Percentiles rank a stretch among this genome's conserved stretches.
These are phyloP conservation scores for Wallacemonas sp. DNA, from an alignment of 208 protist species.

Conservation along the genomic window DNA sequence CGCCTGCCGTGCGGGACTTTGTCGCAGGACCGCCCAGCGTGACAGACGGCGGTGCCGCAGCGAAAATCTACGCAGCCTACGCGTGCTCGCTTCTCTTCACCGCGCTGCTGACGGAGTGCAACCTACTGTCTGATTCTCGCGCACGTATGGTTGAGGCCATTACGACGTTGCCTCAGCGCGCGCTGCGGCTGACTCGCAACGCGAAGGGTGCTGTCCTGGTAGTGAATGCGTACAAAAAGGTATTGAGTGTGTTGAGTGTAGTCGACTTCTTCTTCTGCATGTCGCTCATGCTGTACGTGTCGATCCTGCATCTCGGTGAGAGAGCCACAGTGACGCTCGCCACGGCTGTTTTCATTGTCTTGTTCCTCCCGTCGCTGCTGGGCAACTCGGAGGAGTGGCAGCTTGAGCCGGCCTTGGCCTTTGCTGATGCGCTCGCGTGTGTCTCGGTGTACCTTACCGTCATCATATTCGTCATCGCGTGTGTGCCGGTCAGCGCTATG, in stretches of 20 bases:
- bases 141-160: slow-evolving; percentile 20
- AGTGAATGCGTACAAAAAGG: not conserved
- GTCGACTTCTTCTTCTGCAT: slow-evolving; percentile 57
- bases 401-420: slow-evolving; percentile 9
- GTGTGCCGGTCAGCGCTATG: slow-evolving; percentile 25
- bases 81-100: slow-evolving; percentile 36
- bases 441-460: slow-evolving; percentile 16
- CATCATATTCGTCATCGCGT: slow-evolving; percentile 7
- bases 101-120: slow-evolving; percentile 32
- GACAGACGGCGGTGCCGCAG: not conserved
- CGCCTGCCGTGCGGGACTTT: not conserved
- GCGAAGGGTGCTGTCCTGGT: not conserved
- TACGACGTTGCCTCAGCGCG: slow-evolving; percentile 20
- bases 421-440: slow-evolving; percentile 19
- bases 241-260: slow-evolving; percentile 49
- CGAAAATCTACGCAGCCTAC: slow-evolving; percentile 23
- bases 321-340: slow-evolving; percentile 19
- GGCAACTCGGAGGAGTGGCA: slow-evolving; percentile 20
- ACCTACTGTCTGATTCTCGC: slow-evolving; percentile 24
- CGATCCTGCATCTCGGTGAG: slow-evolving; percentile 41
- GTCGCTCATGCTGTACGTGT: slow-evolving; percentile 42
- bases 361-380: slow-evolving; percentile 24
- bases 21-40: no score
- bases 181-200: slow-evolving; percentile 19
- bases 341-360: slow-evolving; percentile 25